phyloP scores from a whole-genome alignment of 2,329 filamentous ascomycete species.

The Xylaria polymorpha region DNA sequence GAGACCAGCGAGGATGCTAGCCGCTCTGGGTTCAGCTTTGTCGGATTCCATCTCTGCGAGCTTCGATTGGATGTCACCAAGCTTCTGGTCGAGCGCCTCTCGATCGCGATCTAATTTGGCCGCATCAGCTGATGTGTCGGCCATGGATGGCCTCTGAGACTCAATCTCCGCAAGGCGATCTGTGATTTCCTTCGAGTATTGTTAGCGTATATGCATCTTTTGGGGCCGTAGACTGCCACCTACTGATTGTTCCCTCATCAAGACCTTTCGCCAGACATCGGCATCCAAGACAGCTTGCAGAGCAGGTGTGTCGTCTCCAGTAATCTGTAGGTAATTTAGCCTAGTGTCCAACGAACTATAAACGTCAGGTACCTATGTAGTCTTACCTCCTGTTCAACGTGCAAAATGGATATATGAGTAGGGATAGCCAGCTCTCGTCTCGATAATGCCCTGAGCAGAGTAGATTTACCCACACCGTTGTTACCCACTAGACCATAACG shows the following conservation, averaged over 20 bases:
- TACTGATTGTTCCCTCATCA: constrained; percentile 88
- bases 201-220: constrained; percentile 37
- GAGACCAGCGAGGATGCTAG: constrained; percentile 94
- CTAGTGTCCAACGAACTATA: neutral
- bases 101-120: constrained; percentile 85
- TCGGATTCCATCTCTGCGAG: constrained; percentile 99
- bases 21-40: constrained; percentile 94
- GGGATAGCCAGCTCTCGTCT: constrained; percentile 94
- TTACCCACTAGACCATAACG: constrained; percentile 98
- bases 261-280: constrained; percentile 97
- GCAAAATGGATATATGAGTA: constrained; percentile 97
- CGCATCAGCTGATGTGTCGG: constrained; percentile 92
- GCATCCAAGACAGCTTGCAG: constrained; percentile 96
- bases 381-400: constrained; percentile 96
- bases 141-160: constrained; percentile 78
- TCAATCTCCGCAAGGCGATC: constrained; percentile 82
- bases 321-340: constrained; percentile 69
- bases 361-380: neutral
- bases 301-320: constrained; percentile 93
- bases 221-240: constrained; percentile 48
- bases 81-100: constrained; percentile 88
- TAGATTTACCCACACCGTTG: constrained; percentile 99
- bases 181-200: constrained; percentile 75
- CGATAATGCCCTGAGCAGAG: constrained; percentile 90
- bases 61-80: constrained; percentile 91